Percentiles rank a stretch among this genome's conserved stretches.
Conservation (phyloP, 805 yeast species). For the Nakazawaea molendinolei region DNA sequence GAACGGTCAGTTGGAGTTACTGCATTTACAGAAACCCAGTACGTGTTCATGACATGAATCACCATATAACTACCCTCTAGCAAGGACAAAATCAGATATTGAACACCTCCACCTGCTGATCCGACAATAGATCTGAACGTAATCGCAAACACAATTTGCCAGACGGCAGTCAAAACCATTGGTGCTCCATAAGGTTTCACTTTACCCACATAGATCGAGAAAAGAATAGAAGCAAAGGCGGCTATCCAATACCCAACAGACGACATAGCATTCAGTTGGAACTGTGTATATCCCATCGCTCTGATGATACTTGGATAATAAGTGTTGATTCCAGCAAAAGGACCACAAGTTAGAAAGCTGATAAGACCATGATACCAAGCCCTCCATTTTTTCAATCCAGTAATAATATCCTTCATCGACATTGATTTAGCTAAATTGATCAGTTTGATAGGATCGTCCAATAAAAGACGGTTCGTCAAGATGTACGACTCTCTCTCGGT, state of each 20-base stretch:
- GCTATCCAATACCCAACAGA: conserved; percentile 14
- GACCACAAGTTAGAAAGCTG: conserved; percentile 7
- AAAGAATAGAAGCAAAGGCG: neutral
- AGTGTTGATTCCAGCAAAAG: conserved; percentile 11
- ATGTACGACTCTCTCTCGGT: conserved; percentile 50
- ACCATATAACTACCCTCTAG: conserved; percentile 8
- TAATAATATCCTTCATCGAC: conserved; percentile 2
- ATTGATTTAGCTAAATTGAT: conserved; percentile 4
- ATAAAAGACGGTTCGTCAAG: conserved; percentile 47
- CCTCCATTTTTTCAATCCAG: conserved; percentile 10
- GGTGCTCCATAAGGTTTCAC: conserved; percentile 9
- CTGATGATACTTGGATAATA: conserved; percentile 13
- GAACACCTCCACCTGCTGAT: conserved; percentile 1
- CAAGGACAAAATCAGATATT: conserved; percentile 7
- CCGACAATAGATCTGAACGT: conserved; percentile 6
- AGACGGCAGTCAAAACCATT: neutral
- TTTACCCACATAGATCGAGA: conserved; percentile 3
- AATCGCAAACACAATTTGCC: conserved; percentile 8
- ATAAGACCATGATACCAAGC: conserved; percentile 8
- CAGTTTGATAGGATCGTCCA: conserved; percentile 54
- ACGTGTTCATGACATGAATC: conserved; percentile 14
- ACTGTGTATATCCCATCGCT: conserved; percentile 13
- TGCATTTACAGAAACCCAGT: conserved; percentile 14
- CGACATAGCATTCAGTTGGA: conserved; percentile 13
- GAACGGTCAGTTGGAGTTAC: conserved; percentile 13